Evolutionary conservation across 2,329 filamentous ascomycete species (phyloP), one percentile per base, ranked within the genome.

Genomic region (Botryosphaeria agaves): DNA sequence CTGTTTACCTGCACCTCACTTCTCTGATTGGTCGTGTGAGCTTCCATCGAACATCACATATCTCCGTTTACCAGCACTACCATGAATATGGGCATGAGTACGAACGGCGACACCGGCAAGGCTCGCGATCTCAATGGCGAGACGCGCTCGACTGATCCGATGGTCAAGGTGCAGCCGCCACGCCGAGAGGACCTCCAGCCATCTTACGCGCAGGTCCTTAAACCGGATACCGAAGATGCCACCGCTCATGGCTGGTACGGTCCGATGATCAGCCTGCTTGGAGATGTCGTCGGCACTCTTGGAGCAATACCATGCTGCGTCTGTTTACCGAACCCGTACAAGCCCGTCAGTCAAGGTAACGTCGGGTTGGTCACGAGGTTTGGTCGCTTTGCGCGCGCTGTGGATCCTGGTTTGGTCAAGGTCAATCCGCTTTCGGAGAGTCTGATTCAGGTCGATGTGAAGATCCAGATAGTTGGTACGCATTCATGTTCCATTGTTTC

Each of bases 341-440:
- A 91, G 62, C 76, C 73, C 28, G 87, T 98, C 35, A 62, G 69
- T 33, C 89, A 95, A 61, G 89, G 89, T 44, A 85, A 93, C 43
- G 89, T 98, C 29, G 89, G 89, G 36, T 69, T 98, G 26, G 77
- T 98, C 51, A 93, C 85, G 48, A 91, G 87, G 57, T 98, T 98
- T 42, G 89, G 89, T 43, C 69, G 76, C 40, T 95, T 98, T 61
- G 82, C 92, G 56, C 80, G 85, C 55, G 84, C 89, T 7, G 87
- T 95, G 41, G 89, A 98, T 53, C 89, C 89, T 2, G 89, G 89
- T 52, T 75, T 98, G 18, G 83, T 95, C 56, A 92, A 92, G 64
- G 76, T 98, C 65, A 98, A 98, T 61, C 87, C 87, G 3, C 72
- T 95, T 32, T 87, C 79, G 46, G 89, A 98, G 64, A 72, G 67